Evolutionary conservation across 352 stramenopile genomes (phyloP).

Genomic region (Phytophthora quininea): DNA sequence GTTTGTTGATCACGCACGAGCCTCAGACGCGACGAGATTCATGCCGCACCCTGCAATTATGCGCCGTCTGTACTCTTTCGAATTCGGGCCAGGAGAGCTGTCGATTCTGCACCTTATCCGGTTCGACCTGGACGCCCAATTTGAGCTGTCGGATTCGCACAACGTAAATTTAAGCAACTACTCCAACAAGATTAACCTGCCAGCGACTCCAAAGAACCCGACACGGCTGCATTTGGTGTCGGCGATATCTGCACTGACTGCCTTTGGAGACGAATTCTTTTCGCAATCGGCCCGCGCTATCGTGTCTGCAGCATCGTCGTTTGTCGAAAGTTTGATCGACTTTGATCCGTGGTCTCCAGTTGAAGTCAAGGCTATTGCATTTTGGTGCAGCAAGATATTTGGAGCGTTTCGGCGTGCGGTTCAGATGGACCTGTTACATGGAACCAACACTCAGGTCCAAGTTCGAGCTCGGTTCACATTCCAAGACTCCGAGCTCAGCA

Average conservation of each 20-base stretch:
- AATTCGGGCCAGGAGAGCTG: not conserved
- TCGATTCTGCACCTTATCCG: not conserved
- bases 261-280: not conserved
- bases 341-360: not conserved
- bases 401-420: not conserved
- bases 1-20: slow-evolving; percentile 1
- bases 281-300: not conserved
- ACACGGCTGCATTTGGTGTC: not conserved
- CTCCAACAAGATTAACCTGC: not conserved
- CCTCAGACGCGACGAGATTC: not conserved
- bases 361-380: not conserved
- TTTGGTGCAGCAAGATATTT: slow-evolving; percentile 1
- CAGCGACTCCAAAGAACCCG: not conserved
- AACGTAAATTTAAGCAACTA: not conserved
- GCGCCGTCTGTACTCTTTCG: not conserved
- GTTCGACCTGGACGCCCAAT: not conserved
- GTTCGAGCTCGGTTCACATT: not conserved
- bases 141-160: not conserved
- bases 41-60: slow-evolving; percentile 7
- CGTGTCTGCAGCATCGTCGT: not conserved
- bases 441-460: not conserved
- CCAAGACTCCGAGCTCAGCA: not conserved
- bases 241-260: not conserved
- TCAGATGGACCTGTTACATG: not conserved
- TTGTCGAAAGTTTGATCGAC: not conserved